Base-by-base conservation (phyloP, 176 grass and related monocot species). In the Cenchrus purpureus region DNA sequence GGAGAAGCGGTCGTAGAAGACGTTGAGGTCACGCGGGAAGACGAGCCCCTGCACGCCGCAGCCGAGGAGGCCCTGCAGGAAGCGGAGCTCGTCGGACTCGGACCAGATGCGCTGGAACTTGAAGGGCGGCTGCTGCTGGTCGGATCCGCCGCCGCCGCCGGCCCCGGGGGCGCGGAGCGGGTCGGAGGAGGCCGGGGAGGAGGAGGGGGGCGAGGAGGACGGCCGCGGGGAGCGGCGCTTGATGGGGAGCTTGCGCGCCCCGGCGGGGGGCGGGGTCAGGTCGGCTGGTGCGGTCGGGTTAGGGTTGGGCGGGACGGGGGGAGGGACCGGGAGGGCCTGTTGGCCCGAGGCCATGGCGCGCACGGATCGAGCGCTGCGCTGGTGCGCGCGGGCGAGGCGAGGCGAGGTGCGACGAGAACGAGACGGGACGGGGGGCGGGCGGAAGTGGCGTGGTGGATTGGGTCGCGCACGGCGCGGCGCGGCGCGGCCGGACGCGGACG, bases 1-100 rank as follows among this genome's bases (percentile, higher is more conserved):
- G 25, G 93, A 96, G 93, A 99, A 99, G 73, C 91, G 93, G 78
- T 99, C 97, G 83, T 96, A 96, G 78, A 99, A 99, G 22, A 96
- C 81, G 65, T 99, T 99, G 50, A 99, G 88, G 72, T 99, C 97
- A 55, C 97, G 93, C 55, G 97, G 97, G 61, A 94, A 95, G 19
- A 96, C 83, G 52, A 99, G 89, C 22, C 97, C 97, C 85, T 99
- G 97, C 78, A 89, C 86, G 68, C 94, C 94, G 77, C 92, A 96
- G 42, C 93, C 97, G 70, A 94, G 91, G 52, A 93, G 93, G 64
- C 91, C 90, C 76, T 94, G 97, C 20, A 95, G 89, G 77, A 98
- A 94, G 57, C 91, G 89, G 17, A 98, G 88, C 84, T 95, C 93
- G 78, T 97, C 94, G 70, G 94, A 88, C 65, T 91, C 94, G 61